Percentiles rank a stretch among this genome's conserved stretches.
phyloP scores from a whole-genome alignment of 495 filamentous ascomycete species.

The Trichoderma gamsii region DNA sequence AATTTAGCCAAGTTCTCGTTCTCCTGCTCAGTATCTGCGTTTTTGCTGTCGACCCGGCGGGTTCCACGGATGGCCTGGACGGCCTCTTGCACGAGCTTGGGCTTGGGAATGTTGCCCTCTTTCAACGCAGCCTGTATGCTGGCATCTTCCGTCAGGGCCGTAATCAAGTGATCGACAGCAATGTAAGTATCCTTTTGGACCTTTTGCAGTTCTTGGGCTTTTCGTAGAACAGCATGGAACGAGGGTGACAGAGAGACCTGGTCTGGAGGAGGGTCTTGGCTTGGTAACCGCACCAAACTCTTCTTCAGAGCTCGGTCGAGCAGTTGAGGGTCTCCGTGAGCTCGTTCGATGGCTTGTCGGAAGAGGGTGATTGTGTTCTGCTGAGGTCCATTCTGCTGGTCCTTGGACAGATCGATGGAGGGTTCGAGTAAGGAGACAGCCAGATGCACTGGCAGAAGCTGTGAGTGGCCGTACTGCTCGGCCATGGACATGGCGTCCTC shows the following conservation, averaged over 20 bases:
- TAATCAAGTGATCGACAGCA: conserved; percentile 89
- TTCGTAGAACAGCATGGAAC: conserved; percentile 72
- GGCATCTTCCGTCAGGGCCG: conserved; percentile 70
- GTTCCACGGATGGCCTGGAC: conserved; percentile 87
- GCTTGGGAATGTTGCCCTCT: conserved; percentile 86
- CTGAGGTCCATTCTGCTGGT: conserved; percentile 58
- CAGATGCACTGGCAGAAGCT: conserved; percentile 82
- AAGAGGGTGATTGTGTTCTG: conserved; percentile 70
- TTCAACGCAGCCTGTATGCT: conserved; percentile 65
- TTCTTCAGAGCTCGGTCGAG: conserved; percentile 89
- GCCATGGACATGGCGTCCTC: conserved; percentile 78
- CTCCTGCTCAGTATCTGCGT: conserved; percentile 82
- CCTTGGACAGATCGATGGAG: conserved; percentile 65
- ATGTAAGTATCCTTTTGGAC: conserved; percentile 94
- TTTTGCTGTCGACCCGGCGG: conserved; percentile 86
- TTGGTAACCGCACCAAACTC: conserved; percentile 79
- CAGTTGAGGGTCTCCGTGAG: conserved; percentile 83
- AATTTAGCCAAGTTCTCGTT: conserved; percentile 94
- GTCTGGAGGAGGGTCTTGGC: conserved; percentile 91
- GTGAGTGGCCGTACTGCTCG: conserved; percentile 81
- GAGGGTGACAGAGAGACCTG: conserved; percentile 70
- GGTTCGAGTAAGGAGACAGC: conserved; percentile 86
- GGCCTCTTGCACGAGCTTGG: conserved; percentile 81
- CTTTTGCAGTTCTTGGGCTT: conserved; percentile 85
- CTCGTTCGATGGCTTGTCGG: conserved; percentile 87